Evolutionary conservation across 331 rosid genomes (phyloP).

Genomic region (Ulmus americana): DNA sequence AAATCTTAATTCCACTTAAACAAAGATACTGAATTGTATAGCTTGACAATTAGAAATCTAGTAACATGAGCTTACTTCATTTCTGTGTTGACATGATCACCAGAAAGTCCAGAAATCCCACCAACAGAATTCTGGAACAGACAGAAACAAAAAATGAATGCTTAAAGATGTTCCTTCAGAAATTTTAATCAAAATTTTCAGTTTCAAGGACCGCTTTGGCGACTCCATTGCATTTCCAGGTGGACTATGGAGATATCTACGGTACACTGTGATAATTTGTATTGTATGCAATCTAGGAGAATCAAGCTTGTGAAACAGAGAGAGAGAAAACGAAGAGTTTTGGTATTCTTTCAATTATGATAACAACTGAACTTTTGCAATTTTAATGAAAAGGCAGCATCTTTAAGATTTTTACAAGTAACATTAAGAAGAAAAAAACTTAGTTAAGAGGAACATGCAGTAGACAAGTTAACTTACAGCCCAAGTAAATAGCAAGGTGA

Average conservation of each 20-base stretch:
- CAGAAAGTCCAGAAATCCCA: constrained; percentile 17
- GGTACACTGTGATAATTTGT: too few relatives aligned
- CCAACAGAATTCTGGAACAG: constrained; percentile 17
- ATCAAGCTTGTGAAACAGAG: neutral
- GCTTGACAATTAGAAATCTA: neutral
- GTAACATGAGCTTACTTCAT: constrained; percentile 5
- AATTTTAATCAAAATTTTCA: neutral
- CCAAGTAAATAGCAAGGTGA: constrained; percentile 22
- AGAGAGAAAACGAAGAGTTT: neutral
- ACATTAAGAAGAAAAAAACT: neutral
- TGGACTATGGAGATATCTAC: neutral
- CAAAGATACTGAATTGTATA: neutral
- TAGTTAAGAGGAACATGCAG: neutral
- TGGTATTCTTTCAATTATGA: too few relatives aligned
- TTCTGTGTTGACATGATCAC: constrained; percentile 14
- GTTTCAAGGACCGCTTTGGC: neutral
- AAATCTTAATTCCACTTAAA: neutral
- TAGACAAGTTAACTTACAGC: constrained; percentile 12
- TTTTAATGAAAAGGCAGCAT: too few relatives aligned
- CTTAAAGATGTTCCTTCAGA: neutral
- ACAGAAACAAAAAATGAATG: constrained; percentile 3
- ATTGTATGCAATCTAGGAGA: neutral
- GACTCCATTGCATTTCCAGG: neutral
- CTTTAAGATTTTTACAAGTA: too few relatives aligned
- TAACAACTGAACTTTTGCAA: too few relatives aligned